Base-by-base conservation (phyloP, 2,329 filamentous ascomycete genomes). In the Coleophoma cylindrospora region DNA sequence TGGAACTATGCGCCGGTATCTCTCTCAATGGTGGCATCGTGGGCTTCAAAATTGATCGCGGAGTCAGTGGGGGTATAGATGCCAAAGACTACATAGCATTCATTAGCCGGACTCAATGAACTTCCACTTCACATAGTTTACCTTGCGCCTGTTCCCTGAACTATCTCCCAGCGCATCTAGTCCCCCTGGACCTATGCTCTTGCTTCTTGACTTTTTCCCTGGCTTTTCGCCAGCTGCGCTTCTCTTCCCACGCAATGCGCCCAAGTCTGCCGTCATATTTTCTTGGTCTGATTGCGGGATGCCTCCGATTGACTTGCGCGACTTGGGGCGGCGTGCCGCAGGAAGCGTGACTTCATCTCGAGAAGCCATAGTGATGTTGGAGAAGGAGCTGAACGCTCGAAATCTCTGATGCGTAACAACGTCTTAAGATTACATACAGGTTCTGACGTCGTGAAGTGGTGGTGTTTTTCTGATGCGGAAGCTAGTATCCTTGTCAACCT, bases 151-250 rank as follows among this genome's bases (percentile, higher is more conserved):
- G 66, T 95, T 95, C 34, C 88, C 89, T 63, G 76, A 81, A 41
- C 79, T 80, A 63, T 86, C 79, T 67, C 87, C 91, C 49, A 95
- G 76, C 50, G 86, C 85, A 74, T 95, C 91, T 43, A 96, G 71
- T 22, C 91, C 91, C 46, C 92, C 94, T 14, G 94, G 92, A 2
- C 94, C 94, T 59, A 99, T 85, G 70, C 92, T 97, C 75, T 96
- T 97, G 71, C 92, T 96, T 57, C 94, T 84, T 51, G 86, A 88
- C 71, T 91, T 92, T 71, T 78, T 79, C 38, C 55, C 47, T 10
- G 55, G 40, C 45, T 60, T 61, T 32, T 58, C 57, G 27, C 27
- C 27, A 7, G 52, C 53, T n/a, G 55, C 32, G 19, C 57, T 40
- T 41, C 52, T 60, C 48, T 65, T 66, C 22, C 57, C 53, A 37